Percentiles rank a stretch among this genome's conserved stretches.
These are phyloP conservation scores for Syncephalastrum monosporum DNA, from an alignment of 371 early-diverging fungal species.

Conservation along the genomic window DNA sequence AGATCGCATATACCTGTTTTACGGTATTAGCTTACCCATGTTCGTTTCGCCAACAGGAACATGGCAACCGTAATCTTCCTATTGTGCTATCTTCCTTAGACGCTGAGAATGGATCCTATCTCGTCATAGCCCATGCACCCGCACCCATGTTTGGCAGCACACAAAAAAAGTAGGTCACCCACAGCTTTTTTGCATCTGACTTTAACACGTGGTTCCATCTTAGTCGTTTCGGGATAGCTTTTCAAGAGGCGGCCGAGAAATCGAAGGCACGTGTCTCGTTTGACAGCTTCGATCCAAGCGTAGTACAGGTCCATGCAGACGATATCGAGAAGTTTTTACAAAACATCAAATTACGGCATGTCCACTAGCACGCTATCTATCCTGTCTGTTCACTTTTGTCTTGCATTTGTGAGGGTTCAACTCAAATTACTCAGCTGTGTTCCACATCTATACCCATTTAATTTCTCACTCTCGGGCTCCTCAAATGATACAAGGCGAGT, in stretches of 20 bases:
- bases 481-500: too few species aligned
- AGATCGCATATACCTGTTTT: conserved; percentile 1
- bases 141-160: conserved; percentile 60
- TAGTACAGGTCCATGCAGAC: conserved; percentile 60
- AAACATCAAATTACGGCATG: conserved; percentile 18
- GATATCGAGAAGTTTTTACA: conserved; percentile 65
- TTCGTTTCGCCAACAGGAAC: conserved; percentile 39
- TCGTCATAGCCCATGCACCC: conserved; percentile 71
- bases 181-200: background rate
- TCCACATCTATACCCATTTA: too few species aligned
- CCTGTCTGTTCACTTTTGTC: too few species aligned
- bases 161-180: conserved; percentile 60
- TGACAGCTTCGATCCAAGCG: conserved; percentile 71
- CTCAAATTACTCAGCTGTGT: too few species aligned
- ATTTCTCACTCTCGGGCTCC: too few species aligned
- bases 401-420: too few species aligned
- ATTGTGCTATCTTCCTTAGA: conserved; percentile 68
- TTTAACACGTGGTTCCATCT: background rate
- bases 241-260: conserved; percentile 64
- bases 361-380: conserved; percentile 15
- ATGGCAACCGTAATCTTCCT: conserved; percentile 52
- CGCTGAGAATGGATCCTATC: conserved; percentile 56
- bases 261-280: conserved; percentile 51
- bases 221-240: conserved; percentile 73
- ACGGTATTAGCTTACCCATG: background rate